A percentile compares a stretch with the other conserved stretches of the same genome.
Evolutionary conservation across 805 yeast species (phyloP).

Genomic region (Blastobotrys terrestris): DNA sequence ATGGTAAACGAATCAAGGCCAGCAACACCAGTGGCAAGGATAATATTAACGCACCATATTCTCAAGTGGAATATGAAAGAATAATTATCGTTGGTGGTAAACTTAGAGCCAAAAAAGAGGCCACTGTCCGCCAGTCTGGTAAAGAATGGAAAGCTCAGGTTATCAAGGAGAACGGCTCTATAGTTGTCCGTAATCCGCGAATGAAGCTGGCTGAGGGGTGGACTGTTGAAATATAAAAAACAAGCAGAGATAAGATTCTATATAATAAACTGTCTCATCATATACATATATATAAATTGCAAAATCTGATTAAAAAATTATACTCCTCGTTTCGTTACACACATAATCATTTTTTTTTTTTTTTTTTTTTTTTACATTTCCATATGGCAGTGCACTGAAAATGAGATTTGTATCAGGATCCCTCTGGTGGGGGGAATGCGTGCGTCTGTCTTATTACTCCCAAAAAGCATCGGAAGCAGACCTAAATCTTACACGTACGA

Average conservation of each 20-base stretch:
- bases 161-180: slow-evolving; percentile 14
- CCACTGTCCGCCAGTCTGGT: slow-evolving; percentile 22
- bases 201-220: slow-evolving; percentile 44
- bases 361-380: too few species aligned
- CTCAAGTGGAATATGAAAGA: slow-evolving; percentile 19
- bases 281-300: too few species aligned
- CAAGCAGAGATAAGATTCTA: too few species aligned
- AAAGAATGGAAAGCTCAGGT: slow-evolving; percentile 12
- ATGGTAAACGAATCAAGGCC: slow-evolving; percentile 22
- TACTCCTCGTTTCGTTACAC: too few species aligned
- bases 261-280: too few species aligned
- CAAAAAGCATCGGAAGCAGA: too few species aligned
- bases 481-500: background rate
- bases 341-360: too few species aligned
- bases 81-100: slow-evolving; percentile 26
- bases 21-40: slow-evolving; percentile 12
- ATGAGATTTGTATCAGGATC: too few species aligned
- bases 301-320: too few species aligned
- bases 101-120: slow-evolving; percentile 18
- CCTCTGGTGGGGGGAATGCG: too few species aligned
- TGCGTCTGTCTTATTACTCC: too few species aligned
- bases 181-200: slow-evolving; percentile 45
- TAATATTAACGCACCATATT: slow-evolving; percentile 6
- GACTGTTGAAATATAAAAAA: slow-evolving; percentile 34
- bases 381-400: too few species aligned